phyloP scores from a whole-genome alignment of 805 yeast genomes.

The Saccharomycopsis guyanensis region DNA sequence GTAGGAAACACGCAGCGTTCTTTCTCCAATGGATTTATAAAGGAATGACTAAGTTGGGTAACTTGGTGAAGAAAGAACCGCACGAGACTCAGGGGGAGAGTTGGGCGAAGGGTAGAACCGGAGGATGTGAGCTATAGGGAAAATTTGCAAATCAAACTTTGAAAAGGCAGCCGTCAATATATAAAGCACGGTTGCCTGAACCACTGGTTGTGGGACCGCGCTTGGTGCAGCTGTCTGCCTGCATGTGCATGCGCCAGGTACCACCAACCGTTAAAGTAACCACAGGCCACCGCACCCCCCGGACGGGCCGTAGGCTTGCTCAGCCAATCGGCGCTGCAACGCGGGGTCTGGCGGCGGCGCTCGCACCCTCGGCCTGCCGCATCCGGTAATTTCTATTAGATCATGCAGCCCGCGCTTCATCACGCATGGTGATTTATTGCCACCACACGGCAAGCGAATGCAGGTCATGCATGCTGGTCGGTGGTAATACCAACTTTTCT shows the following conservation, averaged over 20 bases:
- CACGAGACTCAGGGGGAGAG: too few species aligned
- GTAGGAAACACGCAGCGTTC: neutral
- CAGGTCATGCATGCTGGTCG: neutral
- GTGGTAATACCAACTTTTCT: neutral
- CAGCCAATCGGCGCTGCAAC: neutral
- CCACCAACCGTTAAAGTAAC: neutral
- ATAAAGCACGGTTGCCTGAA: neutral
- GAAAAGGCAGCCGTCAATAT: neutral
- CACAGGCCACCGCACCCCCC: neutral
- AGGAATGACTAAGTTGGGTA: conserved; percentile 16
- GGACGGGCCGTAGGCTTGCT: neutral
- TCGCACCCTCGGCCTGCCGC: neutral
- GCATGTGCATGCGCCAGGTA: conserved; percentile 4
- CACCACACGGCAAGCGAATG: conserved; percentile 1
- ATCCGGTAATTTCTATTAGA: neutral
- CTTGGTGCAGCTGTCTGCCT: neutral
- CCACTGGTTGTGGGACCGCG: conserved; percentile 1
- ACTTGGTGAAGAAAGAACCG: too few species aligned
- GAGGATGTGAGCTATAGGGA: neutral
- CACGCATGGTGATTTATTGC: neutral
- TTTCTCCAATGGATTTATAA: conserved; percentile 2
- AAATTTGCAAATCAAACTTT: neutral
- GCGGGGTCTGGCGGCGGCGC: neutral
- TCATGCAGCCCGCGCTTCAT: neutral
- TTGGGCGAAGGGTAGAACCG: neutral